These are phyloP conservation scores for Aspergillus glaucus DNA, from an alignment of 2,329 filamentous ascomycete species.

Conservation along the genomic window DNA sequence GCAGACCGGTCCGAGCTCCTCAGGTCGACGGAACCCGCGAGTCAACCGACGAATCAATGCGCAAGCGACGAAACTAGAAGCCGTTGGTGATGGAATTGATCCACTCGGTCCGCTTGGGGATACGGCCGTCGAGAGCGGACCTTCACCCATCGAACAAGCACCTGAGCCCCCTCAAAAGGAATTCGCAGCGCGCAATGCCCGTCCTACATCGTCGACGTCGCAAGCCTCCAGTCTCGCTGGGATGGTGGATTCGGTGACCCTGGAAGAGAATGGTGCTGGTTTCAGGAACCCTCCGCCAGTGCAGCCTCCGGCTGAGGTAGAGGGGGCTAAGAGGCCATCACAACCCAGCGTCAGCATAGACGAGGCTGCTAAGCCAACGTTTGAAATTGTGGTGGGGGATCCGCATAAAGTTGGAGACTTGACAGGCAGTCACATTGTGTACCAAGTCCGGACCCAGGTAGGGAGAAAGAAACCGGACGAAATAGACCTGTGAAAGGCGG, in stretches of 20 bases:
- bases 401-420: constrained; percentile 96
- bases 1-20: constrained; percentile 34
- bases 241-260: constrained; percentile 60
- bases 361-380: constrained; percentile 85
- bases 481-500: background rate
- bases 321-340: constrained; percentile 45
- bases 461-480: background rate
- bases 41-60: constrained; percentile 53
- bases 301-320: constrained; percentile 41
- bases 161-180: constrained; percentile 58
- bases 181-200: constrained; percentile 31
- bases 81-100: constrained; percentile 56
- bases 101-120: constrained; percentile 57
- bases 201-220: constrained; percentile 34
- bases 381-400: constrained; percentile 87
- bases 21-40: constrained; percentile 45
- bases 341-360: constrained; percentile 84
- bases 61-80: constrained; percentile 57
- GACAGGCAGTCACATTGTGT: constrained; percentile 95
- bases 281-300: constrained; percentile 58
- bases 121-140: constrained; percentile 24
- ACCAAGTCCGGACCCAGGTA: constrained; percentile 90
- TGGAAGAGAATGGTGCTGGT: constrained; percentile 64
- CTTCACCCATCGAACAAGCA: constrained; percentile 45
- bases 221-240: constrained; percentile 45